Evolutionary conservation across 176 grass and related monocot genomes (phyloP), one percentile per base, ranked within the genome.

Genomic region (Saccharum spontaneum): DNA sequence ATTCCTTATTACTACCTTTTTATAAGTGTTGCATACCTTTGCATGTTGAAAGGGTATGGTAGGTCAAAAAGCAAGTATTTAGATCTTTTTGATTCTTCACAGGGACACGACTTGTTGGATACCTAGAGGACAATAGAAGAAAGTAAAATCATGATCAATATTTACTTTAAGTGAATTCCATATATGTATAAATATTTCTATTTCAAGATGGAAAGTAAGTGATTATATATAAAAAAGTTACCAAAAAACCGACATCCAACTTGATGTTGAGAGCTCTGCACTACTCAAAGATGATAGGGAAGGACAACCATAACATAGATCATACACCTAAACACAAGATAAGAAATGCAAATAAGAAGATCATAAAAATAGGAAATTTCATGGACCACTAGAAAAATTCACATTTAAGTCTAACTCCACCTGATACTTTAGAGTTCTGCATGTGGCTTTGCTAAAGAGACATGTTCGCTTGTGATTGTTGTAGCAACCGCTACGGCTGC

Each of bases 191-290:
- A 31, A 40, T 67, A 17, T 36, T 11, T 67, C 3, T 6, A 26
- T 70, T 75, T 23, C 5, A 83, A 28, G 3, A 1, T 18, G 4
- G 0, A 75, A 78, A 50, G 17, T 30, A 77, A 50, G 24, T 18
- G 36, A 55, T 43, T 65, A 34, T 28, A 28, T 28, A 28, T 82
- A 11, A 69, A 87, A n/a, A 81, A 60, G 3, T 86, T 82, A 97
- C 94, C 94, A 97, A 67, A 88, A 90, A 86, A 97, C 68, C 11
- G 94, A 91, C 79, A 97, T 90, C 94, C 94, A 97, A 71, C 91
- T 97, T 87, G 75, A 78, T 22, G 94, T 80, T 55, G 89, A 97
- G n/a, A 97, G 71, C 17, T 97, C 89, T 5, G 37, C 7, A 28
- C 89, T 94, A 0, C 68, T 87, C 6, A 94, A 30, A 63, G 89